Conservation (phyloP, 169 alveolate species). For the Eimeria tenella region DNA sequence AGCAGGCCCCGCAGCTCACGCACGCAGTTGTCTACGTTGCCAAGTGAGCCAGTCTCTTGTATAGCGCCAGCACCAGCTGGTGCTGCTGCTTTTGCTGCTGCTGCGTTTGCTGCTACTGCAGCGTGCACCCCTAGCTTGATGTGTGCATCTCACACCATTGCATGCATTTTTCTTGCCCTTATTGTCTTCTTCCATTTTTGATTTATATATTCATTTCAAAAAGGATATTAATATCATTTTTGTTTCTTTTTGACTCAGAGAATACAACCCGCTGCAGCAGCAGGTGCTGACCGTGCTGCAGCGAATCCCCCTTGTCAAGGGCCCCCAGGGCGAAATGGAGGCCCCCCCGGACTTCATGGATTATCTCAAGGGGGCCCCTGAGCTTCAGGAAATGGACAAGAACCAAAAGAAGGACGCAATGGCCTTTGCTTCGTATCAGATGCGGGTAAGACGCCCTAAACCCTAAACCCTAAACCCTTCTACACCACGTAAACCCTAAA, state of each 20-base stretch:
- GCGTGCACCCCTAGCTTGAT: neutral
- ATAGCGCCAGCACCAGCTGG: neutral
- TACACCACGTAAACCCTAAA: neutral
- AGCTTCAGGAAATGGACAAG: constrained; percentile 81
- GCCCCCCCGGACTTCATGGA: constrained; percentile 70
- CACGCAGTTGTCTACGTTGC: constrained; percentile 73
- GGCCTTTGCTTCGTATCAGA: constrained; percentile 91
- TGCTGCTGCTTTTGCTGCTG: neutral
- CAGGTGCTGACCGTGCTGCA: constrained; percentile 79
- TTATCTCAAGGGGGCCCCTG: constrained; percentile 80
- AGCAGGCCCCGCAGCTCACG: constrained; percentile 4
- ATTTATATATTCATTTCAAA: neutral
- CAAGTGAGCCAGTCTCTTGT: constrained; percentile 7
- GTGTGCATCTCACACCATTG: neutral
- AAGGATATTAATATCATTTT: too few relatives aligned
- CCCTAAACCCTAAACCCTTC: neutral
- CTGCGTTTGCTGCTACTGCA: too few relatives aligned
- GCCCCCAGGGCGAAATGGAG: constrained; percentile 72
- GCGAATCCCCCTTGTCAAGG: constrained; percentile 79
- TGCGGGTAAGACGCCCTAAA: constrained; percentile 38
- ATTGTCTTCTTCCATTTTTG: neutral
- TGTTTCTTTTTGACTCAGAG: constrained; percentile 34
- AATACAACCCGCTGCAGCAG: constrained; percentile 82
- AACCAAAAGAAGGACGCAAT: constrained; percentile 88
- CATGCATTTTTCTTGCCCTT: too few relatives aligned